Evolutionary conservation across 495 filamentous ascomycete genomes (phyloP).

Genomic region (Xylaria scruposa): DNA sequence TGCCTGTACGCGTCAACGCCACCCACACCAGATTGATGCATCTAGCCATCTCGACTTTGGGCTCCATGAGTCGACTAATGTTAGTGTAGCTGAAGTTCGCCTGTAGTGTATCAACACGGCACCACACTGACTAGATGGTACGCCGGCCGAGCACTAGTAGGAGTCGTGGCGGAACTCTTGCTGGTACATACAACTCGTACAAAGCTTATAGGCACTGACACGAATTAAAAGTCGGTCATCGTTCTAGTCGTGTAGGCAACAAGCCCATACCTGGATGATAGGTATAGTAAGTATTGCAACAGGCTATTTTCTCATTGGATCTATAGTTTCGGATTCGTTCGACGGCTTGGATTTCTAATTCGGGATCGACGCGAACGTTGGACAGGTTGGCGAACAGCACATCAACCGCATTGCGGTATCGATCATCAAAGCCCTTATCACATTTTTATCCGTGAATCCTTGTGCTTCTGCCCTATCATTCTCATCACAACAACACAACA

Average conservation of each 20-base stretch:
- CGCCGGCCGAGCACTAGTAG: conserved; percentile 6
- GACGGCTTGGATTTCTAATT: neutral
- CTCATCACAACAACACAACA: neutral
- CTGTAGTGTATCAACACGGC: conserved; percentile 3
- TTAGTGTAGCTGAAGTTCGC: conserved; percentile 6
- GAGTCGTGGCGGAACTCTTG: conserved; percentile 7
- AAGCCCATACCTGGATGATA: neutral
- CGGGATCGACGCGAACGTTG: neutral
- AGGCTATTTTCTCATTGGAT: neutral
- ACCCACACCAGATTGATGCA: conserved; percentile 2
- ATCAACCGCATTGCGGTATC: conserved; percentile 1
- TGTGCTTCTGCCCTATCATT: neutral
- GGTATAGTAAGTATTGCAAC: neutral
- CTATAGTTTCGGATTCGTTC: neutral
- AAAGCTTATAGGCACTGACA: neutral
- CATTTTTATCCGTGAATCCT: neutral
- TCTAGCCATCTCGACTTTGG: neutral
- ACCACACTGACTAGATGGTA: conserved; percentile 10
- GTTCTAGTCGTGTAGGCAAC: neutral
- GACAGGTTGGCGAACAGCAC: conserved; percentile 11
- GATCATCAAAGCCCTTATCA: conserved; percentile 16
- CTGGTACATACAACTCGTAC: neutral
- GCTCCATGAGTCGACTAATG: conserved; percentile 11
- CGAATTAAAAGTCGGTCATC: neutral
- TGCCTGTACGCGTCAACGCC: conserved; percentile 24